Base-by-base conservation (phyloP, 371 early-diverging fungal species). In the Circinella minor region DNA sequence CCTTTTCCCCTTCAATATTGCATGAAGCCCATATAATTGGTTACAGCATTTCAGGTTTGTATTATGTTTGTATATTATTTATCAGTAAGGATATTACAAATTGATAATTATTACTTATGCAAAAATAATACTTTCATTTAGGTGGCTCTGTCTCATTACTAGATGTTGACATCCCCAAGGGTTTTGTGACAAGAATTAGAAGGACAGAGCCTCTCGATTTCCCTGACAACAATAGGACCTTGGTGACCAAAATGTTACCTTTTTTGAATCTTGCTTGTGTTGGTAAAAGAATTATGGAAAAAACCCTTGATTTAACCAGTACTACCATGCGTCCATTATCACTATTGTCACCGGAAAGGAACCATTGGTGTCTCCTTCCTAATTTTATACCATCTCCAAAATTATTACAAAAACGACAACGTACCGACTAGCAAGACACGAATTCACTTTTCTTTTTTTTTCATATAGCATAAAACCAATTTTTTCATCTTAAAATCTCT, bases 11-110 rank as follows among this genome's bases (percentile, higher is more conserved):
- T 4, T 17, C 27, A 4, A 20, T 49, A 14, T n/a, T 68, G 2
- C 18, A 36, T 13, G 60, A 67, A 5, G 20, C 17, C 0, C 72
- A 67, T 27, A 37, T 71, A 27, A 14, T 67, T 9, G 65, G 65
- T 15, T 67, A 71, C 39, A 63, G 47, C 48, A 71, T 67, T 14
- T 55, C 63, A 59, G 72, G 63, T 71, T 14, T 1, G 68, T 63
- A 18, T 18, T n/a, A 43, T 20, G 13, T 11, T 7, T 7, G 51
- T 4, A 51, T 51, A 5, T 15, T 51, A n/a, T 51, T 51, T 51
- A 51, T 51, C 15, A 51, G 51, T 51, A 51, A 43, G 15, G 15
- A 15, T 51, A 0, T 51, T 51, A 51, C 51, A 51, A 51, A 51
- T 51, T 51, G 51, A 51, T 51, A 51, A 51, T 15, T 51, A 8